Evolutionary conservation across 495 filamentous ascomycete genomes (phyloP).

Genomic region (Hypoxylon crocopeplum): DNA sequence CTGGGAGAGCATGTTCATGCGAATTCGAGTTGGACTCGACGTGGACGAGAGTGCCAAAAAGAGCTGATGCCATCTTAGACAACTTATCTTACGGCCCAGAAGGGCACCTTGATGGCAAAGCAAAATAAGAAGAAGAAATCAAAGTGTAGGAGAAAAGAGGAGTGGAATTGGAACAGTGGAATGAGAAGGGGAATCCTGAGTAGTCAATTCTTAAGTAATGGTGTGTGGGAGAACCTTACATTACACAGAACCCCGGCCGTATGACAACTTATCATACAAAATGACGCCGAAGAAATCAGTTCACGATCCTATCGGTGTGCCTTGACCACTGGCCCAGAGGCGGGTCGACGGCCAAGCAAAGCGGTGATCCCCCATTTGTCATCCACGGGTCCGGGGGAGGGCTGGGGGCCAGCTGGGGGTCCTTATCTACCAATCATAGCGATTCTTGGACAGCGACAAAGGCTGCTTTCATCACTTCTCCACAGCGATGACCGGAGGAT

Average conservation of each 20-base stretch:
- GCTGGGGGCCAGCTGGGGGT: neutral
- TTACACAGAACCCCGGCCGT: neutral
- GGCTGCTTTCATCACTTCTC: conserved; percentile 7
- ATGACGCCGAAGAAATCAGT: conserved; percentile 21
- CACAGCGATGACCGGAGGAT: conserved; percentile 26
- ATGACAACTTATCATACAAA: conserved; percentile 16
- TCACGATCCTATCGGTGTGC: conserved; percentile 36
- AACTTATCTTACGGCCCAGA: conserved; percentile 18
- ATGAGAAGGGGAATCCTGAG: neutral
- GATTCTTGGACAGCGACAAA: conserved; percentile 15
- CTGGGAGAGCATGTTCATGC: conserved; percentile 28
- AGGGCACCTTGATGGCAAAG: neutral
- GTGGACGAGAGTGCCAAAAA: conserved; percentile 38
- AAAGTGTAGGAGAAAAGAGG: neutral
- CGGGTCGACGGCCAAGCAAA: neutral
- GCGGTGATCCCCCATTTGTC: conserved; percentile 22
- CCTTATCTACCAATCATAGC: conserved; percentile 34
- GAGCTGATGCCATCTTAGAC: conserved; percentile 34
- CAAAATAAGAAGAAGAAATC: neutral
- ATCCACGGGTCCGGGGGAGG: neutral
- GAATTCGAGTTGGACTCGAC: conserved; percentile 37
- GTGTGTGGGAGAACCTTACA: neutral
- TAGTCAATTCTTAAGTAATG: conserved; percentile 1
- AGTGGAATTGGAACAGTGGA: neutral
- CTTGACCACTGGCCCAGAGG: neutral